Conservation (phyloP, 345 rosid genomes). For the Eucalyptus victrix region DNA sequence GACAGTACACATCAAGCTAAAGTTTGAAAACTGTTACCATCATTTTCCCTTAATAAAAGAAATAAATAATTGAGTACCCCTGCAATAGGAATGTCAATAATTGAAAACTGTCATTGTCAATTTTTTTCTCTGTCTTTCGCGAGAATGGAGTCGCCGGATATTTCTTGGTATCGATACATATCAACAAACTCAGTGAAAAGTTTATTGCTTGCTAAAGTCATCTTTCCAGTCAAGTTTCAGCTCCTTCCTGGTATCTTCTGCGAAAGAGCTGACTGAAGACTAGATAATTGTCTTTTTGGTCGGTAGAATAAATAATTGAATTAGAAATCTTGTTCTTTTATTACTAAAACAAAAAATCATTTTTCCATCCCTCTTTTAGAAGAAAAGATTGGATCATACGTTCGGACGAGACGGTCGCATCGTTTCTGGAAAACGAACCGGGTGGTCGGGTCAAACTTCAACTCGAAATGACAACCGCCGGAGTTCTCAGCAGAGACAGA, state of each 20-base stretch:
- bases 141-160: not conserved
- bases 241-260: not conserved
- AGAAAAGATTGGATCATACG: no score
- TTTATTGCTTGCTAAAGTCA: not conserved
- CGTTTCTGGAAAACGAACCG: not conserved
- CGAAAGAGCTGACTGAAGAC: not conserved
- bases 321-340: not conserved
- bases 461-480: not conserved
- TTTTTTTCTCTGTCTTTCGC: not conserved
- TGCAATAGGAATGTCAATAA: not conserved
- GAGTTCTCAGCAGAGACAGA: not conserved
- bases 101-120: no score
- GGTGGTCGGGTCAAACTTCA: not conserved
- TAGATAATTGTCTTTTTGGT: no score
- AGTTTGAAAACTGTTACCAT: no score
- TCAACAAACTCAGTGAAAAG: not conserved
- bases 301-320: no score
- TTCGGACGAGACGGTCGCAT: no score
- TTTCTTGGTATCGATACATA: not conserved
- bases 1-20: accelerated
- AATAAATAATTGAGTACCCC: not conserved
- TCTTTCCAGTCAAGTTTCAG: not conserved
- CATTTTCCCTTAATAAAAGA: no score
- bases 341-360: not conserved
- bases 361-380: no score